Base-by-base conservation (phyloP, 345 rosid species). In the Syzygium aromaticum region DNA sequence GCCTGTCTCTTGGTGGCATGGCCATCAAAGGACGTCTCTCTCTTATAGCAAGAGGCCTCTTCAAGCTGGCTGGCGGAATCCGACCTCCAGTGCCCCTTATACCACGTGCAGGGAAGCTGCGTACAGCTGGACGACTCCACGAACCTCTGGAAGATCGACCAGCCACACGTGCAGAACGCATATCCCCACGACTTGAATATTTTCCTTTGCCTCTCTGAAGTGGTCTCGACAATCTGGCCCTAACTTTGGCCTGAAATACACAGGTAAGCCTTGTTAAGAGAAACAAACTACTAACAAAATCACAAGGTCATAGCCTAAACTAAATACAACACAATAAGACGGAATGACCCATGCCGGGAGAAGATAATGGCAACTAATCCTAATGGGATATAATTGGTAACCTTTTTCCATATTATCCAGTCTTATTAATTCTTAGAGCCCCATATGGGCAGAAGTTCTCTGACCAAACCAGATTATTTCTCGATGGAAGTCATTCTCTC, bases 141-240 rank as follows among this genome's bases (percentile, higher is more conserved):
- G 98, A 92, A 87, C 95, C 94, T 90, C 97, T 93, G 82, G 89
- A 90, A 89, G 91, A 91, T 88, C 94, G 93, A 87, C 93, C 94
- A 89, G 90, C 30, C 85, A 92, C 97, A 52, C 91, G 95, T 86
- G 95, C 94, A 87, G 96, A 87, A 80, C 96, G 94, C 64, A 88
- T 90, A 89, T 94, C 94, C 84, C 94, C 91, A 57, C 93, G 97
- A 88, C 93, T 91, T 6, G 84, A 67, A 89, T 91, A 93, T 86
- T 93, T 95, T 85, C 94, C 94, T 89, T 95, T 95, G 83, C 95
- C 97, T 90, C 94, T 94, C 84, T 98, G 99, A 90, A 92, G 98
- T 23, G 99, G 99, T 88, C 99, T 93, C 38, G 99, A 98, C 89
- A 98, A 91, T 87, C 99, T 95, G 73, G 99, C 99, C 90, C 99